A percentile compares a stretch with the other conserved stretches of the same genome.
These are phyloP conservation scores for Tanacetum coccineum DNA, from an alignment of 129 eudicot genomes.

Conservation along the genomic window DNA sequence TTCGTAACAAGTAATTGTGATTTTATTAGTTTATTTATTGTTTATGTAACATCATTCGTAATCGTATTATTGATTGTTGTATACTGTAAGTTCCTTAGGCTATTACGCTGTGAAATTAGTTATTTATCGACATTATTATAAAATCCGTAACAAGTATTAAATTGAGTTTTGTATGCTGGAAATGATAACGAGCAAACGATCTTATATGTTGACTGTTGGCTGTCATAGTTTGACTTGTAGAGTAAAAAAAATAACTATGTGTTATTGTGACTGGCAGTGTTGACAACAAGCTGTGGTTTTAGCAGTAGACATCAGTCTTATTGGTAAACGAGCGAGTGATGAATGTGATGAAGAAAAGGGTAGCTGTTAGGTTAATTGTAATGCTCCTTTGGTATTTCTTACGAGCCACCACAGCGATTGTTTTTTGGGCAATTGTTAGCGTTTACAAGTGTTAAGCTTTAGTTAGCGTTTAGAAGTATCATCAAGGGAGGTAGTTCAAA, in stretches of 20 bases:
- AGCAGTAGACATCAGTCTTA: neutral
- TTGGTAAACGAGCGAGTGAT: neutral
- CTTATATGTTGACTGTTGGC: neutral
- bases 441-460: neutral
- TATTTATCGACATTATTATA: neutral
- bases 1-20: no score
- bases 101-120: no score
- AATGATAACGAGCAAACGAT: neutral
- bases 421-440: neutral
- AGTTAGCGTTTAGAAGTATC: neutral
- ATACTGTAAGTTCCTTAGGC: neutral
- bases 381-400: neutral
- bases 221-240: neutral
- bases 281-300: neutral
- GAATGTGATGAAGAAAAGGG: neutral
- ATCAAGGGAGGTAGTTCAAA: neutral
- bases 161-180: neutral
- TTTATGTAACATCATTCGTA: neutral
- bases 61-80: neutral
- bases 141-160: neutral
- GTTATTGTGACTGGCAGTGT: neutral
- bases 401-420: neutral
- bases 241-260: neutral
- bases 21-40: no score
- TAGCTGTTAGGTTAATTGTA: neutral